A percentile compares a stretch with the other conserved stretches of the same genome.
Evolutionary conservation across 2,329 filamentous ascomycete species (phyloP).

Genomic region (Mollisiaceae sp.): DNA sequence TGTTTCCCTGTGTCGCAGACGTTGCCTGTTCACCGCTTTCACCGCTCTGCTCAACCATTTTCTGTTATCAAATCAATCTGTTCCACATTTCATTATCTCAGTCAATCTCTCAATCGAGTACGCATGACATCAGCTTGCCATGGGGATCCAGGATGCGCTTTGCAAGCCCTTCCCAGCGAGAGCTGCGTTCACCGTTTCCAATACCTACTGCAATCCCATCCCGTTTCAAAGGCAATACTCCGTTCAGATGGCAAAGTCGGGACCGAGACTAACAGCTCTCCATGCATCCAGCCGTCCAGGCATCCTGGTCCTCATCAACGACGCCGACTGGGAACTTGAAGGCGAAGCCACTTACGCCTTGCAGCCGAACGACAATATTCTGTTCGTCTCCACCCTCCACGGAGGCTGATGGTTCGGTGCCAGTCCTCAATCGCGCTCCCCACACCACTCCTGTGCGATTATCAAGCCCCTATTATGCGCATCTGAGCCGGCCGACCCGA

Average conservation of each 20-base stretch:
- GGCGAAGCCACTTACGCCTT: constrained; percentile 91
- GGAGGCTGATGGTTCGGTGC: constrained; percentile 66
- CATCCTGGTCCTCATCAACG: constrained; percentile 95
- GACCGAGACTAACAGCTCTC: neutral
- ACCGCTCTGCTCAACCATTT: constrained; percentile 28
- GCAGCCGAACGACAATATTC: constrained; percentile 80
- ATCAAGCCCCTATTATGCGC: constrained; percentile 20
- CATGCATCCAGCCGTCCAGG: constrained; percentile 75
- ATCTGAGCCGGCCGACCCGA: constrained; percentile 17
- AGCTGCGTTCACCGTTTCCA: constrained; percentile 11
- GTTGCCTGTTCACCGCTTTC: constrained; percentile 25
- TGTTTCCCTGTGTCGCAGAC: constrained; percentile 1
- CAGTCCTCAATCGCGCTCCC: constrained; percentile 16
- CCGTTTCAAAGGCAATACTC: neutral
- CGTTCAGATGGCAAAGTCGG: neutral
- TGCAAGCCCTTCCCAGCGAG: neutral
- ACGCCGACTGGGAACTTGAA: constrained; percentile 97
- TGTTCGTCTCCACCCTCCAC: constrained; percentile 96
- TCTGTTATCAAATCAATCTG: constrained; percentile 25
- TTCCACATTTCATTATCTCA: constrained; percentile 31
- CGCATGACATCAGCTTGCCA: constrained; percentile 24
- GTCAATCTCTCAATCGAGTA: constrained; percentile 1
- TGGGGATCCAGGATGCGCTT: constrained; percentile 8
- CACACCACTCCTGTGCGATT: constrained; percentile 18
- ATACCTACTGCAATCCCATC: neutral